Evolutionary conservation across 306 rosid species (phyloP), one percentile per base, ranked within the genome.

Genomic region (Abrus precatorius): DNA sequence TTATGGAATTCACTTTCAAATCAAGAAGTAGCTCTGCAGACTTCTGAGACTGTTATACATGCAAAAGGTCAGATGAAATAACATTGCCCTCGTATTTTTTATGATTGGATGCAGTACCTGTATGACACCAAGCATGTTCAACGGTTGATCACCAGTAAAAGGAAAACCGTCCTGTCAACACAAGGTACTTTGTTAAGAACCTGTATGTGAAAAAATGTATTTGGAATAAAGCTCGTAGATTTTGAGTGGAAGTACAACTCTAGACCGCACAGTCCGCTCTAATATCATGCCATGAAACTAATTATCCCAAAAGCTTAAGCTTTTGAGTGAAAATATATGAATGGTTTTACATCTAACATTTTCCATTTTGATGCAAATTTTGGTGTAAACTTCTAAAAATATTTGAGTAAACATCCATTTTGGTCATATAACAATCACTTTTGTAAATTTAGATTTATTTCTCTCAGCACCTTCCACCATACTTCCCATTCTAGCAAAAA

Each of bases 21-120:
- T 95, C 99, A 76, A 95, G 93, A 60, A 95, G 98, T 64, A 95
- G 88, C 90, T 90, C 98, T 5, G 96, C 97, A 62, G 88, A 87
- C 85, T 95, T 93, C 89, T 95, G 97, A 88, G 99, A 92, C 98
- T 93, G 92, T 83, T 74, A 83, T 60, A 67, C 40, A 80, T 69
- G 77, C 73, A 84, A 82, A 72, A 65, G 50, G 82, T 86, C 85
- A 88, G 87, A 85, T 80, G 59, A 85, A 38, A 75, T 47, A 78
- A 76, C 34, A 57, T 89, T 71, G 13, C 30, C 56, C 36, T 11
- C 44, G 67, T 69, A 70, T 40, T 56, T 81, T 47, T 28, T 36
- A 71, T 61, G 74, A 60, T 36, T 65, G 69, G 67, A 76, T 29
- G 71, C n/a, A 67, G 29, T 87, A 93, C 98, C 97, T 93, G 97